These are phyloP conservation scores for Leccinum uliginosum DNA, from an alignment of 768 basidiomycete genomes.

Conservation along the genomic window DNA sequence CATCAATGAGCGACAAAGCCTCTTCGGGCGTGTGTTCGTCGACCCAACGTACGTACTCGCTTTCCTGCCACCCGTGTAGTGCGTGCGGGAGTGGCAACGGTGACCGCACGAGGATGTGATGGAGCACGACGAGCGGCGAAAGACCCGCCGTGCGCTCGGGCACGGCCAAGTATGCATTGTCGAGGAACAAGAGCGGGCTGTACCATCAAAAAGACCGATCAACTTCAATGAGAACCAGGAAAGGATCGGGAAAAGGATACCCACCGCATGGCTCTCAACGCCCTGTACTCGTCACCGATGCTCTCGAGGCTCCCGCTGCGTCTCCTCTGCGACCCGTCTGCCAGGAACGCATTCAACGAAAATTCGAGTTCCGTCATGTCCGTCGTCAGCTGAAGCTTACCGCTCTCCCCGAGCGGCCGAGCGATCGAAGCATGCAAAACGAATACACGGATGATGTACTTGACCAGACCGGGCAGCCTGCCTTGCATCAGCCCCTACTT, in stretches of 20 bases:
- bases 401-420: constrained; percentile 84
- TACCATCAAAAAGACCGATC: not conserved
- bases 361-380: constrained; percentile 99
- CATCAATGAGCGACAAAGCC: constrained; percentile 74
- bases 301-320: constrained; percentile 65
- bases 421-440: constrained; percentile 93
- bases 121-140: constrained; percentile 84
- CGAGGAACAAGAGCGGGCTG: constrained; percentile 87
- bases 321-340: constrained; percentile 51
- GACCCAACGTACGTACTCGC: constrained; percentile 95
- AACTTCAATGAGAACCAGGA: not conserved
- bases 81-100: constrained; percentile 83
- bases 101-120: constrained; percentile 88
- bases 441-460: constrained; percentile 80
- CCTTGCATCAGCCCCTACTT: not conserved
- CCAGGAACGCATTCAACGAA: constrained; percentile 75
- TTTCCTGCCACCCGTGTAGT: constrained; percentile 90
- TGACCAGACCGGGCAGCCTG: constrained; percentile 66
- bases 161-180: constrained; percentile 64
- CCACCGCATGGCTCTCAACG: constrained; percentile 82
- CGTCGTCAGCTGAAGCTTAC: constrained; percentile 89
- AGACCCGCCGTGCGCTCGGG: constrained; percentile 68
- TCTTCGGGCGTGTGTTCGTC: constrained; percentile 86
- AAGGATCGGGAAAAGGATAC: constrained; percentile 16
- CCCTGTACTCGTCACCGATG: constrained; percentile 84